Evolutionary conservation across 495 filamentous ascomycete species (phyloP).

Genomic region (Xeromyces bisporus): DNA sequence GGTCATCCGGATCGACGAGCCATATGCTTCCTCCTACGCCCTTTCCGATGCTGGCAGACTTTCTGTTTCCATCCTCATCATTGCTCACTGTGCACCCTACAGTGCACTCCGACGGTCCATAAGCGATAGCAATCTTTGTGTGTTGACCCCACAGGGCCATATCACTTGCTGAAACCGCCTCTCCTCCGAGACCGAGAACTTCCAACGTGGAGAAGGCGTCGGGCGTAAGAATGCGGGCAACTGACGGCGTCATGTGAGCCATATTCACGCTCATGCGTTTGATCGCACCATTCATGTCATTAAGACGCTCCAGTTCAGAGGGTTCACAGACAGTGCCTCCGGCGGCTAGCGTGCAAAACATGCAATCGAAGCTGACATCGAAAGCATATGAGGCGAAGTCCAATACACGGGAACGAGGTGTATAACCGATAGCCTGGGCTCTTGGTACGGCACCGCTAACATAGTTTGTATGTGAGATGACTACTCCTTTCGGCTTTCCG

Average conservation of each 20-base stretch:
- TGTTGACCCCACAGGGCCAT: constrained; percentile 9
- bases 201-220: constrained; percentile 14
- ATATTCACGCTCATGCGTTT: constrained; percentile 11
- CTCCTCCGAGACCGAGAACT: constrained; percentile 22
- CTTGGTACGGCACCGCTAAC: constrained; percentile 1
- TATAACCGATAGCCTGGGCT: background rate
- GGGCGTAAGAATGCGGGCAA: constrained; percentile 13
- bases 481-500: constrained; percentile 25
- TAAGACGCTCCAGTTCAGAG: constrained; percentile 17
- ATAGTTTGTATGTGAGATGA: constrained; percentile 18
- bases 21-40: constrained; percentile 10
- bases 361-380: constrained; percentile 13
- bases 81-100: constrained; percentile 6
- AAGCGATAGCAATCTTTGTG: constrained; percentile 13
- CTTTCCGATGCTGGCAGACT: constrained; percentile 14
- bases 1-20: constrained; percentile 19
- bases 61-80: constrained; percentile 3
- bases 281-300: constrained; percentile 17
- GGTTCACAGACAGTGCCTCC: constrained; percentile 20
- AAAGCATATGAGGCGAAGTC: constrained; percentile 16
- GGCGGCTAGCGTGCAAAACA: constrained; percentile 9
- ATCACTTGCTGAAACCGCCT: constrained; percentile 13
- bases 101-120: constrained; percentile 20
- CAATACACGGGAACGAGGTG: constrained; percentile 6
- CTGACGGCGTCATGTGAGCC: constrained; percentile 21